Evolutionary conservation across 208 protist species (phyloP).

Genomic region (Tritrichomonas musculus): DNA sequence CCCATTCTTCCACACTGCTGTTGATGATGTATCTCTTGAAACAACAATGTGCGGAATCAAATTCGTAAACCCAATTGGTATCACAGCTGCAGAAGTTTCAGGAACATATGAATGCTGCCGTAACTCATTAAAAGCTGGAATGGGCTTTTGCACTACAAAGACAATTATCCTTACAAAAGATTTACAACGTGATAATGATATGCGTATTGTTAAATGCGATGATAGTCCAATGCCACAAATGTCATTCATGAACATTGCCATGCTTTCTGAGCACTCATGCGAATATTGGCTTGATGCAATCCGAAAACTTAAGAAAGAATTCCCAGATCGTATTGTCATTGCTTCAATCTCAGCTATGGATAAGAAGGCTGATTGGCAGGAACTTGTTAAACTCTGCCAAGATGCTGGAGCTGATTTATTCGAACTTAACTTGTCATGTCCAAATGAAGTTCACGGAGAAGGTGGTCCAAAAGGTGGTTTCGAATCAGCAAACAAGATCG

Average conservation of each 20-base stretch:
- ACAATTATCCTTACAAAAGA: constrained; percentile 68
- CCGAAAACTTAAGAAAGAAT: constrained; percentile 68
- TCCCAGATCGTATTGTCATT: constrained; percentile 66
- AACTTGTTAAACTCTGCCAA: constrained; percentile 55
- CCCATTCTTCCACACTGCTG: constrained; percentile 64
- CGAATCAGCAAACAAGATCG: constrained; percentile 62
- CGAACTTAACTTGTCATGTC: constrained; percentile 78
- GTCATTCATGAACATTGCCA: constrained; percentile 48
- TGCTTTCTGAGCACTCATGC: constrained; percentile 48
- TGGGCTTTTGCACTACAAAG: constrained; percentile 76
- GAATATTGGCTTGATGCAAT: constrained; percentile 64
- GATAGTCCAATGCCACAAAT: neutral
- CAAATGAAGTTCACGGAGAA: constrained; percentile 63
- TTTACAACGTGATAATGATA: neutral
- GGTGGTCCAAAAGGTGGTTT: constrained; percentile 40
- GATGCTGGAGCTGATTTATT: constrained; percentile 64
- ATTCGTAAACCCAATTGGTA: constrained; percentile 75
- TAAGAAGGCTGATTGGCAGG: constrained; percentile 66
- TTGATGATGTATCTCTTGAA: constrained; percentile 68
- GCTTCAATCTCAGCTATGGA: constrained; percentile 68
- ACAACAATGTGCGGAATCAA: constrained; percentile 64
- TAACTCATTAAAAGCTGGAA: constrained; percentile 49
- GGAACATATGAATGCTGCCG: constrained; percentile 21
- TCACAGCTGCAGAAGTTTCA: constrained; percentile 64
- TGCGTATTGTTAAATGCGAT: constrained; percentile 20